Base-by-base conservation (phyloP, 352 stramenopile genomes). In the Aphanomyces cochlioides region DNA sequence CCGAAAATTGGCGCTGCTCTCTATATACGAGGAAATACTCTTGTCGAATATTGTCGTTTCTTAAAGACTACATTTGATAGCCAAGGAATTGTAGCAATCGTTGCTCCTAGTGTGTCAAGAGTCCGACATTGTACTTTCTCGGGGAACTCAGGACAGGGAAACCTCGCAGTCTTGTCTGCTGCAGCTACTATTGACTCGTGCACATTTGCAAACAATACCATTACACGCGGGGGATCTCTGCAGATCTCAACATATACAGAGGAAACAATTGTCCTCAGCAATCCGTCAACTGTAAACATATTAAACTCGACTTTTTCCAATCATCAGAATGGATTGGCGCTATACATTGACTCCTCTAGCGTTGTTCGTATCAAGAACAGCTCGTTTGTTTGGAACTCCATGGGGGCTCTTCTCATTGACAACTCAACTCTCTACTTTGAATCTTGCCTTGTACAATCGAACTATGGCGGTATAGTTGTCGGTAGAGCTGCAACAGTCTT, bases 71-170 rank as follows among this genome's bases (percentile, higher is more conserved):
- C 17, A 3, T 40, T 47, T 17, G 1, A 12, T 5, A 48, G n/a
- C 12, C 64, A 70, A 70, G 64, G 64, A 17, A 63, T 41, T 21
- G 28, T 70, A 8, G 64, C 64, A 2, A 37, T 70, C 48, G 40
- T 70, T 5, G 45, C 64, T 5, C 64, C 64, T 6, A 70, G 45
- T n/a, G 21, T 54, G 4, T 45, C 64, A 5, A 70, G 8, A 3
- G 34, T 70, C 3, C 13, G 4, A 5, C 13, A 7, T 6, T 64
- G 45, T 37, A 45, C 40, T 2, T 70, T 70, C 34, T 12, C 21
- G 7, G 38, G 7, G 38, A 70, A 70, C 40, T 12, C 17, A 21
- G 64, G 41, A 1, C 36, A 21, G 7, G 19, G 7, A 19, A 45
- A 21, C 4, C 5, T 70, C 12, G 64, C 64, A 6, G 47, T 70